These are phyloP conservation scores for Boletus sensibilis DNA, from an alignment of 768 basidiomycete genomes.

Conservation along the genomic window DNA sequence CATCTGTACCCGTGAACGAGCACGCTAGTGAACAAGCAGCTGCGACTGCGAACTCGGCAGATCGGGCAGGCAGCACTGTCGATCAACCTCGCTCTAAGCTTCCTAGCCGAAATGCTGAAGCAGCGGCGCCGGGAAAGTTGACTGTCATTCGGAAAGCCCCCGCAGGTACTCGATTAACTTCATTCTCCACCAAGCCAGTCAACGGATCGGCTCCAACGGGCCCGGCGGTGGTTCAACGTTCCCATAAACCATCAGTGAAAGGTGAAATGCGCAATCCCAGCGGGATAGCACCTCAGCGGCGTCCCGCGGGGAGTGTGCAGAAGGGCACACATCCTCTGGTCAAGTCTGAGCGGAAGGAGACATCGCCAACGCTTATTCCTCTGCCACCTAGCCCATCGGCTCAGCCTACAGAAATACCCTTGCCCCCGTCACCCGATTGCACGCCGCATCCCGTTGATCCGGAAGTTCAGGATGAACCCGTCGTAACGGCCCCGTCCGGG, in stretches of 20 bases:
- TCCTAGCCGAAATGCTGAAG: conserved; percentile 7
- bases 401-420: conserved; percentile 18
- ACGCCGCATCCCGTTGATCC: neutral
- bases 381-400: conserved; percentile 23
- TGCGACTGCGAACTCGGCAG: neutral
- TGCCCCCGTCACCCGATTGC: conserved; percentile 21
- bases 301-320: conserved; percentile 3
- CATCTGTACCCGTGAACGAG: conserved; percentile 8
- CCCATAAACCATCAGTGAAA: conserved; percentile 12
- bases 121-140: neutral
- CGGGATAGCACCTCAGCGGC: conserved; percentile 5
- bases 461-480: conserved; percentile 4
- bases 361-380: conserved; percentile 17
- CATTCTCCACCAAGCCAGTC: conserved; percentile 11
- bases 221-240: conserved; percentile 1
- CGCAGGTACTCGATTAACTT: conserved; percentile 2
- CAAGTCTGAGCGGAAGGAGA: conserved; percentile 15
- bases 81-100: conserved; percentile 11
- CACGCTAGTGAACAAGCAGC: conserved; percentile 2
- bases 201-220: neutral
- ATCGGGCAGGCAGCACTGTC: neutral
- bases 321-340: conserved; percentile 13
- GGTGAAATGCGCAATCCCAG: conserved; percentile 6
- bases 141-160: conserved; percentile 7
- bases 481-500: neutral